These are phyloP conservation scores for Myxozyma melibiosi DNA, from an alignment of 805 yeast genomes.

Conservation along the genomic window DNA sequence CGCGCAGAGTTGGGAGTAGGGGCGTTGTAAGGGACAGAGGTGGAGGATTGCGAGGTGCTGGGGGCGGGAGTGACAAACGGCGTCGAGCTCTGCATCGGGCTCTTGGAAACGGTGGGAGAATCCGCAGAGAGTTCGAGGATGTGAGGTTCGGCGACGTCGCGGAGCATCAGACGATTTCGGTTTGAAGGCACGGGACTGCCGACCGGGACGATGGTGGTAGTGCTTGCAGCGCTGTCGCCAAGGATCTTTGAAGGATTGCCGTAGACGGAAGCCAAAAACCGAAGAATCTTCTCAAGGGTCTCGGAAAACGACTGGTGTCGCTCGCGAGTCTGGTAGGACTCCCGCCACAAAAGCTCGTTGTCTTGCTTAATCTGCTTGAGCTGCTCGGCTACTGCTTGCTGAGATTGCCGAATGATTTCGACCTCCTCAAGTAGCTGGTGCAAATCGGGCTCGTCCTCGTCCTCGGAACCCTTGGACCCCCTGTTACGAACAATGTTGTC, in stretches of 20 bases:
- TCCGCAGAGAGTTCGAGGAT: slow-evolving; percentile 26
- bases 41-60: background rate
- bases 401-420: slow-evolving; percentile 75
- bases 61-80: background rate
- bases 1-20: background rate
- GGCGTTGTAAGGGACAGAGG: background rate
- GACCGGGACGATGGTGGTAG: slow-evolving; percentile 9
- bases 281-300: slow-evolving; percentile 81
- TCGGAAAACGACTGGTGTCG: slow-evolving; percentile 83
- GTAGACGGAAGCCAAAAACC: slow-evolving; percentile 82
- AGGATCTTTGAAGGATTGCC: slow-evolving; percentile 61
- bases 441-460: slow-evolving; percentile 51
- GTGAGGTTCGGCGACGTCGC: slow-evolving; percentile 28
- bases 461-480: slow-evolving; percentile 48
- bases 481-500: slow-evolving; percentile 82
- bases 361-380: slow-evolving; percentile 79
- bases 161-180: slow-evolving; percentile 35
- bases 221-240: slow-evolving; percentile 36
- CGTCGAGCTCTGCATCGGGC: slow-evolving; percentile 1
- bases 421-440: slow-evolving; percentile 65
- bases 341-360: slow-evolving; percentile 90
- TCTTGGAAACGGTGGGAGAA: background rate
- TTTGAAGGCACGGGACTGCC: slow-evolving; percentile 28
- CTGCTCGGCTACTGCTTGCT: slow-evolving; percentile 80
- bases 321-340: slow-evolving; percentile 79